These are phyloP conservation scores for Claviceps spartinae DNA, from an alignment of 2,329 filamentous ascomycete genomes.

Conservation along the genomic window DNA sequence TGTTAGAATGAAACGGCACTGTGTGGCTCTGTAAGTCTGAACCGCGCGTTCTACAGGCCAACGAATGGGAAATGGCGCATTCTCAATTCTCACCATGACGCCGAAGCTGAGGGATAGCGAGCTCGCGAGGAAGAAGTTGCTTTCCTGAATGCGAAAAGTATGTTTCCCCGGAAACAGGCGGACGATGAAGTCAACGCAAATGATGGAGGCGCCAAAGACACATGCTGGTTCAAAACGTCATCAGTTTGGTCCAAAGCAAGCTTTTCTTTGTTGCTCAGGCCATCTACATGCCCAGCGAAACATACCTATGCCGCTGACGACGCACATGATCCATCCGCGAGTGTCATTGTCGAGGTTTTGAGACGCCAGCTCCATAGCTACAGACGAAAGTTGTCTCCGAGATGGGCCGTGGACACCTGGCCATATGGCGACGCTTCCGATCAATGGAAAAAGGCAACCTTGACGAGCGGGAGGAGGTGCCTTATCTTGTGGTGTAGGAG, in stretches of 20 bases:
- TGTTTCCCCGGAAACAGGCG: conserved; percentile 58
- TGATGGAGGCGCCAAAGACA: conserved; percentile 65
- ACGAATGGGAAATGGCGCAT: background rate
- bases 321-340: conserved; percentile 83
- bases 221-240: conserved; percentile 33
- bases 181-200: conserved; percentile 73
- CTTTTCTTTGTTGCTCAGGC: too few relatives aligned
- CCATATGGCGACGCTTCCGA: background rate
- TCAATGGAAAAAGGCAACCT: background rate
- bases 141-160: conserved; percentile 79
- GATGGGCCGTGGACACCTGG: background rate
- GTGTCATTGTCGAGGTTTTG: conserved; percentile 58
- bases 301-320: conserved; percentile 63
- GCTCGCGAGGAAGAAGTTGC: conserved; percentile 72
- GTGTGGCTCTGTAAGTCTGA: too few relatives aligned
- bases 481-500: too few relatives aligned
- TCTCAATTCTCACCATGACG: conserved; percentile 57
- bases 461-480: background rate
- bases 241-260: background rate
- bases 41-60: background rate
- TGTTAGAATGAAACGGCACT: background rate
- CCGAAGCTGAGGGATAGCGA: conserved; percentile 90
- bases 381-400: background rate
- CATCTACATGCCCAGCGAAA: conserved; percentile 8
- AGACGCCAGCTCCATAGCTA: conserved; percentile 24